Base-by-base conservation (phyloP, 768 basidiomycete species). In the Mycena galopus region DNA sequence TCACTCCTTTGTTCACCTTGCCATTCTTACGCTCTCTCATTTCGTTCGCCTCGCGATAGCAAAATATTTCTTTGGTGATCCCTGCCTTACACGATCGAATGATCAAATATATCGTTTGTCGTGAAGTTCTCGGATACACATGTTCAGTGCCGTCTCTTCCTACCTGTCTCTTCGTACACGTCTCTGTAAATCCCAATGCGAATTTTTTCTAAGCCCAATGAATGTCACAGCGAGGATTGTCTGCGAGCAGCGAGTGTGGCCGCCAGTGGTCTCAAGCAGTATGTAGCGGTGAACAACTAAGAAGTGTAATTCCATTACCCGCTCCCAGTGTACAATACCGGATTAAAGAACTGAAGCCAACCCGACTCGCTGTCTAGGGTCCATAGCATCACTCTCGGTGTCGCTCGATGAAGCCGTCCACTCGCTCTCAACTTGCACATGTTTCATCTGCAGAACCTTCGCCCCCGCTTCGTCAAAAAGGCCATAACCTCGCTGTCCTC, bases 321-420 rank as follows among this genome's bases (percentile, higher is more conserved):
- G 29, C 30, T 6, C 56, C 9, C 23, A 57, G 9, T n/a, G 14
- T 57, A 57, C 17, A 56, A 25, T 32, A 57, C 56, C 17, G 8
- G 32, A 33, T 57, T 57, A 33, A 35, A 33, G 23, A 35, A 21
- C 1, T 17, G 7, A n/a, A 21, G 1, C 8, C 17, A 30, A 19
- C 5, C 57, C 10, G 21, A n/a, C 7, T 0, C 50, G 17, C 51
- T 61, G 62, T 58, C 65, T 53, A 21, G 71, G 63, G 32, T 25
- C 25, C 78, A 79, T 29, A 66, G 27, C 47, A 47, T 60, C 78
- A 19, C 58, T 82, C 67, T 93, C 93, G 2, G 83, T 88, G 60
- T 92, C 91, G 75, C 91, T 93, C 71, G 87, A 89, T 76, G 89
- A 80, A 37, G 86, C 90, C 39, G 89, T 93, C 95, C 95, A 96